Evolutionary conservation across 441 rosid species (phyloP).

Genomic region (Adansonia madagascariensis): DNA sequence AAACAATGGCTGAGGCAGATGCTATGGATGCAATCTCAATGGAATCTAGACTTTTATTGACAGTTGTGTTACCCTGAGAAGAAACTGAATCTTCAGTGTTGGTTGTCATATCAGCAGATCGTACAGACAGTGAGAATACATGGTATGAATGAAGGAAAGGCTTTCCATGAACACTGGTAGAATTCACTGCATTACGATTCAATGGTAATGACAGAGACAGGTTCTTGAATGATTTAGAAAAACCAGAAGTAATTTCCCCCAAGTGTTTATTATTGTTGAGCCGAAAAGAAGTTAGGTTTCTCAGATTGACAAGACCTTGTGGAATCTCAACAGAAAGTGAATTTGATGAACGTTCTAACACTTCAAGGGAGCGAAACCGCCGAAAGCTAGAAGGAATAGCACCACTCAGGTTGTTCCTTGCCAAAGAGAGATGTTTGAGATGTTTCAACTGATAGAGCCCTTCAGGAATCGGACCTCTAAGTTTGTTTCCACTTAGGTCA

Average conservation of each 20-base stretch:
- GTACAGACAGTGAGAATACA: constrained; percentile 34
- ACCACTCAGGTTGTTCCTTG: constrained; percentile 53
- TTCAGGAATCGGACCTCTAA: constrained; percentile 55
- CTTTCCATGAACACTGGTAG: constrained; percentile 44
- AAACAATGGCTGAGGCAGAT: constrained; percentile 46
- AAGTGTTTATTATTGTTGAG: constrained; percentile 58
- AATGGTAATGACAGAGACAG: constrained; percentile 44
- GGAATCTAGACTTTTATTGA: constrained; percentile 24
- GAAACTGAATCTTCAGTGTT: constrained; percentile 39
- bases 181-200: constrained; percentile 37
- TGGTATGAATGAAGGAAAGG: constrained; percentile 47
- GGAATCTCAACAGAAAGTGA: constrained; percentile 58
- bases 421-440: constrained; percentile 50
- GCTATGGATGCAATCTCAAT: constrained; percentile 46
- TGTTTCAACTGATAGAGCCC: constrained; percentile 41
- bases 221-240: constrained; percentile 47
- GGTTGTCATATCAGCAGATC: constrained; percentile 38
- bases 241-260: constrained; percentile 48
- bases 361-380: constrained; percentile 43
- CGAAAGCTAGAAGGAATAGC: constrained; percentile 50
- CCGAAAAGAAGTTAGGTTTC: constrained; percentile 47
- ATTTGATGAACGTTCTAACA: constrained; percentile 58
- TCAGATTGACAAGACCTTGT: constrained; percentile 39
- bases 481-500: constrained; percentile 54
- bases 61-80: constrained; percentile 15